Base-by-base conservation (phyloP, 2,329 filamentous ascomycete species). In the Didymellaceae sp. region DNA sequence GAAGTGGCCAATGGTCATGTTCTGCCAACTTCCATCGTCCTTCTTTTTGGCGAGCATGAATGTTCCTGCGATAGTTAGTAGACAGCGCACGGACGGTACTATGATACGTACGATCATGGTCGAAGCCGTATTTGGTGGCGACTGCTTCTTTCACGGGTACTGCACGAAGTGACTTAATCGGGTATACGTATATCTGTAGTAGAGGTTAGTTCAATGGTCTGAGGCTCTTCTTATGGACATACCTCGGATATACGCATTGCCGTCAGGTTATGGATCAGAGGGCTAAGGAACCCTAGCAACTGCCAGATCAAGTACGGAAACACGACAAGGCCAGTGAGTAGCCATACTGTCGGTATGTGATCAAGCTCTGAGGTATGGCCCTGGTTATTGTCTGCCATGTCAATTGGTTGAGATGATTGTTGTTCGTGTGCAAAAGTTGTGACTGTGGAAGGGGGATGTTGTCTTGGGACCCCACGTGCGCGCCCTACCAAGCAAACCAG, bases 91-190 rank as follows among this genome's bases (percentile, higher is more conserved):
- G 35, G 41, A 24, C 17, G n/a, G 4, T 11, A 35, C 10, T 14
- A 33, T 34, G 16, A 17, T 18, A 28, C 25, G 61, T 67, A 52
- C 78, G 66, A 55, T 80, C 78, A 52, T 77, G 73, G 21, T 72
- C 63, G 47, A 80, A 77, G 53, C 78, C 78, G 65, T 76, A 61
- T 47, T 69, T 70, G 7, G 77, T 78, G 14, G 76, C 72, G 37
- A 72, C 56, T 13, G 74, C 72, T 30, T 66, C 63, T 2, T 69
- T 62, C 20, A 77, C 61, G 16, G 73, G 68, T 5, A 74, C 67
- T 2, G 64, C 69, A 13, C 76, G 73, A 6, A 79, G 65, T 11
- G 76, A 75, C 58, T 80, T 80, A 65, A 80, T 76, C 2, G 77
- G 78, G 50, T 80, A 80, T 5, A 74, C 68, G 49, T 76, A 77